Percentiles rank a stretch among this genome's conserved stretches.
These are phyloP conservation scores for Spiraea crenata DNA, from an alignment of 331 rosid species.

Conservation along the genomic window DNA sequence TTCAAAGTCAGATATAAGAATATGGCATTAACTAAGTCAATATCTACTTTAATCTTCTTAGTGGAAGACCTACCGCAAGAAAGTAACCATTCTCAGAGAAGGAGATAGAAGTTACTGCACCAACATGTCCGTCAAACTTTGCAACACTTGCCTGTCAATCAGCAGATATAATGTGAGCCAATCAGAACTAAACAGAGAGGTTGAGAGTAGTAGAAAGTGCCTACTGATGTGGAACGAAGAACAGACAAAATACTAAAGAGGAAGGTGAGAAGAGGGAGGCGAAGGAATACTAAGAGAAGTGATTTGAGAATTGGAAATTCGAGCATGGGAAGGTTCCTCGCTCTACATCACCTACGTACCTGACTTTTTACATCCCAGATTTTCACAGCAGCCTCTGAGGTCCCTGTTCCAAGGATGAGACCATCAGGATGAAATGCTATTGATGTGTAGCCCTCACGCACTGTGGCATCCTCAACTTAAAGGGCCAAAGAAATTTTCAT, in stretches of 20 bases:
- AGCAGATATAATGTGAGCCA: constrained; percentile 13
- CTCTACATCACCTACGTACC: no score
- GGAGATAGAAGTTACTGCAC: constrained; percentile 84
- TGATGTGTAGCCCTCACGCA: constrained; percentile 80
- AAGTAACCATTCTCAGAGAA: constrained; percentile 99
- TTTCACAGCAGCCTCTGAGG: constrained; percentile 78
- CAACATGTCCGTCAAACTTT: constrained; percentile 86
- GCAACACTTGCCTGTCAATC: constrained; percentile 86
- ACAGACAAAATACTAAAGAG: no score
- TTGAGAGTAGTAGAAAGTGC: constrained; percentile 13
- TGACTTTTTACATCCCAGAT: constrained; percentile 99
- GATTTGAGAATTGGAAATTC: no score
- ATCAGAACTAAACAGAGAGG: constrained; percentile 7
- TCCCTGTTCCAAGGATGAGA: constrained; percentile 97
- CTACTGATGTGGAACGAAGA: no score
- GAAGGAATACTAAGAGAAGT: no score
- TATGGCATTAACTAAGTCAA: constrained; percentile 2
- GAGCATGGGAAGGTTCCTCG: no score
- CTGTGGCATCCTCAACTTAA: constrained; percentile 56
- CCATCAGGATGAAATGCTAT: constrained; percentile 99
- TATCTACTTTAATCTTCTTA: not conserved
- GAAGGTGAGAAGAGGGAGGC: no score
- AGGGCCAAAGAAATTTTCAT: constrained; percentile 15
- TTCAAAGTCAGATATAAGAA: constrained; percentile 29
- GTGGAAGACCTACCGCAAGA: constrained; percentile 73